Evolutionary conservation across 352 stramenopile species (phyloP), one percentile per base, ranked within the genome.

Genomic region (Phytophthora parvispora): DNA sequence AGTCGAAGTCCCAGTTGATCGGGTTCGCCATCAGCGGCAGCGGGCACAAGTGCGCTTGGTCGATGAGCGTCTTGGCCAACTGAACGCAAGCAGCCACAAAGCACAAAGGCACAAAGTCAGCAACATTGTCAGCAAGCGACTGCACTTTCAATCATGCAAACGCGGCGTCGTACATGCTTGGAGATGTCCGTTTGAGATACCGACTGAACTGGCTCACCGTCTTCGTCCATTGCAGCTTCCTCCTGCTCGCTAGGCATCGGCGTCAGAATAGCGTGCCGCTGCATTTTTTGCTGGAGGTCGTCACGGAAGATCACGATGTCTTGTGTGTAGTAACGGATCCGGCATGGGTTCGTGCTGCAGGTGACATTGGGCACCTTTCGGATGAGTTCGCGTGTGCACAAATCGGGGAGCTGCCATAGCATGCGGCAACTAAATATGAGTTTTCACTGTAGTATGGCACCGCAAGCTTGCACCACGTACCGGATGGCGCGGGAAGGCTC

Each of bases 1-100:
- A 87, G 75, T 99, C 95, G 64, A 96, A 98, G 24, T 95, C 90
- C 94, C 95, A 98, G 69, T 97, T 97, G 63, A 99, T 97, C n/a
- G 97, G 95, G 61, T 84, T 87, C 25, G 84, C 80, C 60, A 94
- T 86, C 15, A 98, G 68, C 32, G 92, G 91, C 34, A 98, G 74
- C 8, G 97, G 97, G 63, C 86, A 97, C 64, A 99, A 76, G 64
- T 99, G 96, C 15, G 90, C 92, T 83, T 99, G 95, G 68, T 98
- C 92, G 40, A 99, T 89, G 12, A 98, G 58, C 58, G 92, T 94
- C 76, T 93, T 89, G 75, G 89, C 79, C 80, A 98, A 60, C 86
- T 94, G 45, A 20, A 60, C 27, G 60, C n/a, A 60, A 34, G 22
- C 20, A 47, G n/a, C n/a, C n/a, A n/a, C n/a, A n/a, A n/a, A n/a